Base-by-base conservation (phyloP, 805 yeast species). In the Wickerhamiella slavikovae region DNA sequence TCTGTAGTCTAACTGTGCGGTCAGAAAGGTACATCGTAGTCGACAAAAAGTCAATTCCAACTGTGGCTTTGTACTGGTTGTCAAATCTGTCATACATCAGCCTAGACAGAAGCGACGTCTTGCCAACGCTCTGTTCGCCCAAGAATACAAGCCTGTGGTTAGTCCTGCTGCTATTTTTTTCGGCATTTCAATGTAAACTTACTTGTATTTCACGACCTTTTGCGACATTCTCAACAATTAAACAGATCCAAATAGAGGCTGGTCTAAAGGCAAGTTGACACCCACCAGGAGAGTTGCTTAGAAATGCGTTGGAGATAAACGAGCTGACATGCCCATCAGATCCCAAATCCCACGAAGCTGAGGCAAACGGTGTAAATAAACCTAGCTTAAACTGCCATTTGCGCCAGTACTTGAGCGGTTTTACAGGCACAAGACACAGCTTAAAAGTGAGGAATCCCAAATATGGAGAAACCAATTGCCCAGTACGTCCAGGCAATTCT, bases 51-150 rank as follows among this genome's bases (percentile, higher is more conserved):
- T 89, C 96, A 37, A 89, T 89, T 16, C 98, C 98, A 31, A 89
- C 82, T 1, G 98, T 85, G 12, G 98, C 96, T 56, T 68, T 53
- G 37, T 89, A 89, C 48, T 83, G 93, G 22, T 89, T 85, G 51
- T 85, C 95, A 51, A 85, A 85, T 13, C 93, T 76, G 49, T 89
- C 96, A 50, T 85, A 85, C 96, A 85, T 85, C 57, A 89, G 85
- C 39, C 96, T 62, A n/a, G 96, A 83, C 41, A 85, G 79, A 36
- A 85, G 64, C 2, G 96, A 85, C 4, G 98, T 85, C 51, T 85
- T 85, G 24, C 98, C 98, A 24, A 85, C 96, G 46, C 89, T 79
- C 52, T 80, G 93, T 51, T 85, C 98, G n/a, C 98, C 98, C 22
- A 85, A 62, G 50, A 85, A 89, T 21, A 85, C 96, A 33, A 85